Percentiles rank a stretch among this genome's conserved stretches.
These are phyloP conservation scores for Epichloe gansuensis DNA, from an alignment of 2,329 filamentous ascomycete genomes.

Conservation along the genomic window DNA sequence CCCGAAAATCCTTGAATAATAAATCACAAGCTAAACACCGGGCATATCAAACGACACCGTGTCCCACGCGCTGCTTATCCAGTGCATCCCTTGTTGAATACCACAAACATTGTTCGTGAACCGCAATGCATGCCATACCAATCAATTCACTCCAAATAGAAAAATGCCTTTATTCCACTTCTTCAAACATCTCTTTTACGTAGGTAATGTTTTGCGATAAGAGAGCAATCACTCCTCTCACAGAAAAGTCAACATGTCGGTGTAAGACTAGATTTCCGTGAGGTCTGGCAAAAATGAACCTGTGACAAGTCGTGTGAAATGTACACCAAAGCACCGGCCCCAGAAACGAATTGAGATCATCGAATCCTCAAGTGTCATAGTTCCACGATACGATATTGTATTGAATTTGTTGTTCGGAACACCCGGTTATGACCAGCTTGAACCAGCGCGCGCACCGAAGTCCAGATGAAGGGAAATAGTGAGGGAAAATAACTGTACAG, in stretches of 20 bases:
- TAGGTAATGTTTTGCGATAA: no score
- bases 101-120: neutral
- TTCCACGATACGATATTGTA: conserved; percentile 15
- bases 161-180: neutral
- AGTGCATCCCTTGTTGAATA: neutral
- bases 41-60: neutral
- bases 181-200: neutral
- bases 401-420: conserved; percentile 14
- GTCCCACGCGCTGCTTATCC: neutral
- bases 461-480: conserved; percentile 25
- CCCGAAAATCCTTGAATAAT: neutral
- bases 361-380: conserved; percentile 10
- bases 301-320: neutral
- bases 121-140: neutral
- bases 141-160: neutral
- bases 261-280: neutral
- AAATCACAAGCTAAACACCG: neutral
- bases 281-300: neutral
- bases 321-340: neutral
- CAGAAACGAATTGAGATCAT: no score
- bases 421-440: conserved; percentile 14
- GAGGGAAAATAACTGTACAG: conserved; percentile 39
- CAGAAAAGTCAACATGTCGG: neutral
- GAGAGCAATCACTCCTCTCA: no score
- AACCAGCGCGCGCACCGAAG: conserved; percentile 20